These are phyloP conservation scores for Heliosperma pusillum DNA, from an alignment of 148 eudicot species.

Conservation along the genomic window DNA sequence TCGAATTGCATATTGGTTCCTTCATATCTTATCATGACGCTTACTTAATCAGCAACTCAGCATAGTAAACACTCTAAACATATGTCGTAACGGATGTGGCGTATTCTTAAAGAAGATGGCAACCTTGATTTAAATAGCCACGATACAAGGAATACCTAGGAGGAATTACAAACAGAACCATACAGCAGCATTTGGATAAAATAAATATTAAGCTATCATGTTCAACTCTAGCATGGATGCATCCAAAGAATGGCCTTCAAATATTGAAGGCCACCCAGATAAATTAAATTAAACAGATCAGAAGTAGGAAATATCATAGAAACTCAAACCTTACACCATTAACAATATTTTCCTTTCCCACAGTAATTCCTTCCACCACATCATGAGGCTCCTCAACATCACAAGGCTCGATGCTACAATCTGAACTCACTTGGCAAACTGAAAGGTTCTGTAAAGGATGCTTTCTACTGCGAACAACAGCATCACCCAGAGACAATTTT, in stretches of 20 bases:
- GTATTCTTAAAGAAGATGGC: not conserved
- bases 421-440: slow-evolving; percentile 35
- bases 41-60: not conserved
- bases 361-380: slow-evolving; percentile 20
- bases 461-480: slow-evolving; percentile 32
- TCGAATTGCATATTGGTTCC: not conserved
- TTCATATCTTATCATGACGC: not conserved
- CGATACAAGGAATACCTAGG: not conserved
- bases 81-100: not conserved
- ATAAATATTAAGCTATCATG: not conserved
- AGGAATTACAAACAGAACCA: not conserved
- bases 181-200: not conserved
- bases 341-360: slow-evolving; percentile 22
- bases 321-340: slow-evolving; percentile 26
- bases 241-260: not conserved
- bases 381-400: slow-evolving; percentile 37
- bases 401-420: slow-evolving; percentile 38
- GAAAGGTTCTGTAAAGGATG: slow-evolving; percentile 19
- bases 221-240: slow-evolving; percentile 1
- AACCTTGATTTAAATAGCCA: not conserved
- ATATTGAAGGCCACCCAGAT: not conserved
- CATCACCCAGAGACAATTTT: slow-evolving; percentile 18
- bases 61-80: not conserved
- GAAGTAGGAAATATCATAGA: slow-evolving; percentile 23
- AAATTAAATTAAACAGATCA: not conserved